Percentiles rank a stretch among this genome's conserved stretches.
phyloP scores from a whole-genome alignment of 2,329 filamentous ascomycete species.

The Colletotrichum tamarilloi region DNA sequence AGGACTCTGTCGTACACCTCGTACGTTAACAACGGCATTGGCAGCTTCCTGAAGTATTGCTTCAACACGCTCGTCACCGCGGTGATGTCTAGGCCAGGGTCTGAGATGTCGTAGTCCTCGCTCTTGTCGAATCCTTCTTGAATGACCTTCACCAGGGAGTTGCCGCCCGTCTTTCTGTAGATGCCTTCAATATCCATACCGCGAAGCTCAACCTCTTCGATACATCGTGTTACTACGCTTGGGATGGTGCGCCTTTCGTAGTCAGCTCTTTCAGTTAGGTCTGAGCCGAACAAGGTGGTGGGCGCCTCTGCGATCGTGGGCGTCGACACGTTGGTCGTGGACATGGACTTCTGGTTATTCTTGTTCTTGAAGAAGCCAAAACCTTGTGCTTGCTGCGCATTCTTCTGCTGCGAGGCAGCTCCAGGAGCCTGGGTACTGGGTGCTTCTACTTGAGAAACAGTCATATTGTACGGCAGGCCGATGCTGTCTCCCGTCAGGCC shows the following conservation, averaged over 20 bases:
- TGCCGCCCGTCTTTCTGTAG: conserved; percentile 96
- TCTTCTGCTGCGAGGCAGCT: conserved; percentile 30
- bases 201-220: conserved; percentile 94
- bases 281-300: conserved; percentile 84
- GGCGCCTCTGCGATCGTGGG: conserved; percentile 62
- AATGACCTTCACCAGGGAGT: conserved; percentile 88
- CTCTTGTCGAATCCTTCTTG: conserved; percentile 91
- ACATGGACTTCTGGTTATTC: conserved; percentile 63
- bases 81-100: conserved; percentile 93
- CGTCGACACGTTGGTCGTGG: conserved; percentile 52
- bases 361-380: conserved; percentile 78
- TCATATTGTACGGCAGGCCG: conserved; percentile 78
- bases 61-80: conserved; percentile 96
- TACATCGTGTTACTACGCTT: conserved; percentile 89
- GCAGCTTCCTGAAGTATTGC: conserved; percentile 96
- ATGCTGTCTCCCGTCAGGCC: conserved; percentile 71
- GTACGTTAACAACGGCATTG: conserved; percentile 88
- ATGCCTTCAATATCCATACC: conserved; percentile 99
- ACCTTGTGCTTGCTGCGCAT: conserved; percentile 54
- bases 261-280: conserved; percentile 86
- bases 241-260: conserved; percentile 91
- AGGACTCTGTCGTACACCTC: conserved; percentile 91
- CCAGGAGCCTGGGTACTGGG: conserved; percentile 5
- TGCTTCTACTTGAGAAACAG: conserved; percentile 63
- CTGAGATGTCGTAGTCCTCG: conserved; percentile 90